These are phyloP conservation scores for Biscutella laevigata DNA, from an alignment of 441 rosid species.

Conservation along the genomic window DNA sequence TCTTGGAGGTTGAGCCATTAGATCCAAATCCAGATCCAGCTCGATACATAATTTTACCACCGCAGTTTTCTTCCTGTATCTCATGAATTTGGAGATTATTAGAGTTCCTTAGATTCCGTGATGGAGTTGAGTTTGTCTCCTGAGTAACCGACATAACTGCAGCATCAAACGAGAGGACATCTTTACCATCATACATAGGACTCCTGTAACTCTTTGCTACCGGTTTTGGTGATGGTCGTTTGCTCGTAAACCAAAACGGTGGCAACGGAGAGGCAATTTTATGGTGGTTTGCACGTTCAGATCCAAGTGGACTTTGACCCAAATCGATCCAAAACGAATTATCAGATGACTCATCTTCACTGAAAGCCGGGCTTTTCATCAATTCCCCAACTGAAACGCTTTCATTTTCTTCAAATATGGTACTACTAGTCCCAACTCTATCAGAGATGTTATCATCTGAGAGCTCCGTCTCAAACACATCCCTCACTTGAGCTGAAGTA, in stretches of 20 bases:
- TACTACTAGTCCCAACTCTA: conserved; percentile 72
- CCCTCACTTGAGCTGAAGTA: conserved; percentile 80
- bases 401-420: conserved; percentile 84
- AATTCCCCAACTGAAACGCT: conserved; percentile 83
- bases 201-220: conserved; percentile 50
- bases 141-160: conserved; percentile 79
- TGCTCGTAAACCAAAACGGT: conserved; percentile 64
- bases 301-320: conserved; percentile 89
- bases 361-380: conserved; percentile 92
- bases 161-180: conserved; percentile 85
- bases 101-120: conserved; percentile 34
- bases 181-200: conserved; percentile 65
- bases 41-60: conserved; percentile 17
- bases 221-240: conserved; percentile 47
- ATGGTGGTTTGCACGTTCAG: conserved; percentile 46
- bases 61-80: conserved; percentile 60
- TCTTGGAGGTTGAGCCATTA: conserved; percentile 37
- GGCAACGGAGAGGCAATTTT: conserved; percentile 65
- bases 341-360: conserved; percentile 93
- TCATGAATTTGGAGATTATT: conserved; percentile 35
- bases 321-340: conserved; percentile 90
- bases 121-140: conserved; percentile 49
- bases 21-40: conserved; percentile 21
- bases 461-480: conserved; percentile 80
- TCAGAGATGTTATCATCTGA: conserved; percentile 65